Percentiles rank a stretch among this genome's conserved stretches.
phyloP scores from a whole-genome alignment of 441 rosid genomes.

The Populus hybrid region DNA sequence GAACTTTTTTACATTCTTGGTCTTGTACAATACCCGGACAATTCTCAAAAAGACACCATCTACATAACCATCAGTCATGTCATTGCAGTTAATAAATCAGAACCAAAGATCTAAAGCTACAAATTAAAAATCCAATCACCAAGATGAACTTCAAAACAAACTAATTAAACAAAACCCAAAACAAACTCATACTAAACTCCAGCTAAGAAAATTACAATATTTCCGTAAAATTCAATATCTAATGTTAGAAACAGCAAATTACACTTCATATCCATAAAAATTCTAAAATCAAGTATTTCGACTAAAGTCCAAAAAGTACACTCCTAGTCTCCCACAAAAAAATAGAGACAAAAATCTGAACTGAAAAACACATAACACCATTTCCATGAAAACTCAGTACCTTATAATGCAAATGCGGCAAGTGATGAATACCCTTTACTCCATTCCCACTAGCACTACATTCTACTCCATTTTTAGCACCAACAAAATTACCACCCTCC shows the following conservation, averaged over 20 bases:
- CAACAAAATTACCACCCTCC: not conserved
- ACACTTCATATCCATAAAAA: not conserved
- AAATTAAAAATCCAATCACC: not conserved
- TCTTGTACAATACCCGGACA: not conserved
- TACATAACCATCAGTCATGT: not conserved
- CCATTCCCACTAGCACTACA: conserved; percentile 20
- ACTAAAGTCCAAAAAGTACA: not conserved
- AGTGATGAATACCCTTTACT: conserved; percentile 17
- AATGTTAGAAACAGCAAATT: not conserved
- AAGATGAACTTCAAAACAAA: not conserved
- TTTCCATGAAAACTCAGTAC: conserved; percentile 12
- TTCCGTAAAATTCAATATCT: not conserved
- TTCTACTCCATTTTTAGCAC: conserved; percentile 20
- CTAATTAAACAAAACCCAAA: not conserved
- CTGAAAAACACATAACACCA: not conserved
- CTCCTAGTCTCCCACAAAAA: not conserved
- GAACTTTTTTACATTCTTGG: not conserved
- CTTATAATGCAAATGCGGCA: conserved; percentile 25
- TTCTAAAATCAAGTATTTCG: not conserved
- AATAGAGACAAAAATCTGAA: not conserved
- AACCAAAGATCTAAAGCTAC: not conserved
- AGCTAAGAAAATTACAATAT: not conserved
- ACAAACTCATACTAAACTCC: not conserved
- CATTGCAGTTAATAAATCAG: not conserved
- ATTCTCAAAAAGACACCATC: not conserved